Evolutionary conservation across 805 yeast species (phyloP), one percentile per base, ranked within the genome.

Genomic region (Saturnispora bothae): DNA sequence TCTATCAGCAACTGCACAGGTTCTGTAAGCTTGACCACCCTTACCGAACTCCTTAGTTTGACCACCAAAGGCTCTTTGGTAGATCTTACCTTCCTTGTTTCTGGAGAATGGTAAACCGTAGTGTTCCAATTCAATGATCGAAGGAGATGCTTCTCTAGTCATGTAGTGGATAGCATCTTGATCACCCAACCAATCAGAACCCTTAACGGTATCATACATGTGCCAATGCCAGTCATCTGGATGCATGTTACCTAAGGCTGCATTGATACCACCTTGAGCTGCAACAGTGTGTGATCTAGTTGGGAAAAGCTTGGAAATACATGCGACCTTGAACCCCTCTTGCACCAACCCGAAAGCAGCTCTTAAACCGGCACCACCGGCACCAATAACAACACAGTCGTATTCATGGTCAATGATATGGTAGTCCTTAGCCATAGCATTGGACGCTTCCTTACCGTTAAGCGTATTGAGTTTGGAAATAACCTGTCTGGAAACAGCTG

Each of bases 161-260:
- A 89, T 89, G 68, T 89, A 89, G 67, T 89, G 97, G 59, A 92
- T 89, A 40, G 97, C 96, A 59, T 89, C 98, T 69, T 89, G 98
- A 66, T 89, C 98, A 57, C 98, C 98, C 47, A 89, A 76, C 98
- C 98, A 89, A 67, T 89, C 98, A 8, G 96, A 86, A 48, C 98
- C 98, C 68, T 89, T 89, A 53, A 89, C 97, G 53, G 98, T 89
- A 60, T 89, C 98, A 66, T 92, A 89, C 96, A 89, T 88, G 65
- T 89, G 98, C 96, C 97, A 92, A 64, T 84, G 94, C 98, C 98
- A 89, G 69, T 88, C 88, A 64, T 89, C 98, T 51, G 75, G 71
- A 69, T 92, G 97, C 95, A 89, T 89, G 72, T 89, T 89, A 51
- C 97, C 98, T 48, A 89, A 72, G 22, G 98, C 98, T 49, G 97